phyloP scores from a whole-genome alignment of 805 yeast species.

The Ogataea allantospora region DNA sequence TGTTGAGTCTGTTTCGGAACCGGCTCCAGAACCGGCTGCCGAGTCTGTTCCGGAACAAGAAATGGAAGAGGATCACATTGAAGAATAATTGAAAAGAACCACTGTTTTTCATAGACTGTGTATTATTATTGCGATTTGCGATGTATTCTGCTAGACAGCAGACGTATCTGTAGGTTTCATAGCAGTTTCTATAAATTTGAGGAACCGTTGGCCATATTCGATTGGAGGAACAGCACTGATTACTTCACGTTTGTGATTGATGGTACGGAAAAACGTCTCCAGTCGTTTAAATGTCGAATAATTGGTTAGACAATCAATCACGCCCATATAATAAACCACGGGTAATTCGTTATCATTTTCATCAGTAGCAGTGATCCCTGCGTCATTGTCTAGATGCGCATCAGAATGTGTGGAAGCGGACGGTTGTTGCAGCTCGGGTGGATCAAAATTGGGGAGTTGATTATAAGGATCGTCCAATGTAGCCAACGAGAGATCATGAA shows the following conservation, averaged over 20 bases:
- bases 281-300: slow-evolving; percentile 70
- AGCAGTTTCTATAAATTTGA: slow-evolving; percentile 53
- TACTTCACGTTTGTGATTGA: slow-evolving; percentile 63
- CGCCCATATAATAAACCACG: slow-evolving; percentile 83
- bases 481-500: slow-evolving; percentile 71
- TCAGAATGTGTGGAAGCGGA: slow-evolving; percentile 17
- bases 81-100: slow-evolving; percentile 7
- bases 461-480: slow-evolving; percentile 34
- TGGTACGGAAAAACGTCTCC: slow-evolving; percentile 82
- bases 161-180: slow-evolving; percentile 9
- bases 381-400: slow-evolving; percentile 44
- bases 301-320: slow-evolving; percentile 88
- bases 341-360: slow-evolving; percentile 57
- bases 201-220: slow-evolving; percentile 88
- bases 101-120: slow-evolving; percentile 9
- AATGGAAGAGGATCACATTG: slow-evolving; percentile 18
- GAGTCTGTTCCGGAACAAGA: slow-evolving; percentile 12
- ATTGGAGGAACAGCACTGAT: slow-evolving; percentile 88
- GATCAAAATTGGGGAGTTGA: slow-evolving; percentile 25
- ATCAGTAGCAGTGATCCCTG: slow-evolving; percentile 78
- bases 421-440: slow-evolving; percentile 21
- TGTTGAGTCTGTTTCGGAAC: slow-evolving; percentile 2
- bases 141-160: slow-evolving; percentile 9
- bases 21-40: slow-evolving; percentile 12
- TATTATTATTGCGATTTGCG: slow-evolving; percentile 10